Conservation (phyloP, 2,329 filamentous ascomycete species). For the Plectosphaerella plurivora region DNA sequence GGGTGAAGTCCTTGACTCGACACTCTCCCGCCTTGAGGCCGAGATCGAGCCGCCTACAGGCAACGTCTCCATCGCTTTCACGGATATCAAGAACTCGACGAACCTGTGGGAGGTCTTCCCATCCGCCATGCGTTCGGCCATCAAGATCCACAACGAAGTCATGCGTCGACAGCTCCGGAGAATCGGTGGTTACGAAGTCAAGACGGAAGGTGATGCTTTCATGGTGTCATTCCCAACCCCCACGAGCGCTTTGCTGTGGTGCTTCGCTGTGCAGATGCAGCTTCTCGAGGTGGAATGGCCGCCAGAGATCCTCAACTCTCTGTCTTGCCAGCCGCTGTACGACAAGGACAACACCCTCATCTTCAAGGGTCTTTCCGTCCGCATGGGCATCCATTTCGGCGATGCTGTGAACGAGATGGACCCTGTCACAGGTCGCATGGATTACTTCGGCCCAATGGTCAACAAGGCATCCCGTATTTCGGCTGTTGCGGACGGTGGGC, state of each 20-base stretch:
- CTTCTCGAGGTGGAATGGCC: conserved; percentile 91
- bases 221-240: conserved; percentile 99
- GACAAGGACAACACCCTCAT: conserved; percentile 86
- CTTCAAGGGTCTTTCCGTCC: conserved; percentile 88
- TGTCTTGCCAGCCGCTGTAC: conserved; percentile 75
- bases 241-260: conserved; percentile 92
- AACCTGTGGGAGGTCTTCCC: conserved; percentile 94
- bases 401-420: conserved; percentile 92
- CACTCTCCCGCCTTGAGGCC: conserved; percentile 77
- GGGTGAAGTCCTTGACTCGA: conserved; percentile 73
- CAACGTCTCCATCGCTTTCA: conserved; percentile 91
- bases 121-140: conserved; percentile 91
- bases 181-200: conserved; percentile 97
- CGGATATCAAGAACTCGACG: conserved; percentile 98
- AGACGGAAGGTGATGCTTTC: conserved; percentile 98
- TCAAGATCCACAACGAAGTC: conserved; percentile 95
- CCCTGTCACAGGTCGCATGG: conserved; percentile 95
- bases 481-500: conserved; percentile 89
- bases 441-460: conserved; percentile 99
- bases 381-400: conserved; percentile 97
- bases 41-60: conserved; percentile 90
- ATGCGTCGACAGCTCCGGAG: conserved; percentile 90
- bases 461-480: conserved; percentile 95
- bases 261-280: conserved; percentile 85
- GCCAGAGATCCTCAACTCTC: conserved; percentile 81